These are phyloP conservation scores for Lasiodiplodia sp. DNA, from an alignment of 2,329 filamentous ascomycete genomes.

Conservation along the genomic window DNA sequence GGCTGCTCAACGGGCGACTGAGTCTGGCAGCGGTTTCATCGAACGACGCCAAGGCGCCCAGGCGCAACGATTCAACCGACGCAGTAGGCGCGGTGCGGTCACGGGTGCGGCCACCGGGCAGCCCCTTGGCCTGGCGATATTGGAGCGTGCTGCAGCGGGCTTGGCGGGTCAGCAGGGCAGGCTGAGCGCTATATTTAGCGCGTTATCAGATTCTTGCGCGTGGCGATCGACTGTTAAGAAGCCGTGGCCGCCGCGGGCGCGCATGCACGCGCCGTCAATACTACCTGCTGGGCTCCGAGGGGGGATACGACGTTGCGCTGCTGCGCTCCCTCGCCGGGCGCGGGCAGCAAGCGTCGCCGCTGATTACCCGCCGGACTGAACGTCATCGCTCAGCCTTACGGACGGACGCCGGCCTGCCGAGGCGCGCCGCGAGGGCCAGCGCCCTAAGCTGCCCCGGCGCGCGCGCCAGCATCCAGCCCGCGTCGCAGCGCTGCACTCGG, in stretches of 20 bases:
- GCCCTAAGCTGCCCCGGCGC: not conserved
- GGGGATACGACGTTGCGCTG: conserved; percentile 26
- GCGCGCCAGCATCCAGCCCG: not conserved
- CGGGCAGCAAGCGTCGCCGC: not conserved
- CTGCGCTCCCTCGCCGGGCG: conserved; percentile 11
- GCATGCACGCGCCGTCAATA: conserved; percentile 28
- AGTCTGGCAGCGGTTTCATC: conserved; percentile 27
- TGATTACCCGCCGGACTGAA: conserved; percentile 1
- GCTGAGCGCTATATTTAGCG: conserved; percentile 17
- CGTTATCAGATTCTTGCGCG: conserved; percentile 27
- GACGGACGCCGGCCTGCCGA: conserved; percentile 20
- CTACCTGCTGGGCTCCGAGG: conserved; percentile 26
- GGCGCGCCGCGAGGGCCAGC: conserved; percentile 2
- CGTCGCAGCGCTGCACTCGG: conserved; percentile 1
- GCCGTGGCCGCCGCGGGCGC: conserved; percentile 23
- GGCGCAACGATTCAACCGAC: conserved; percentile 13
- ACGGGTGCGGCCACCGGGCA: conserved; percentile 16
- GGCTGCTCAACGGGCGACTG: conserved; percentile 16
- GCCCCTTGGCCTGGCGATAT: conserved; percentile 20
- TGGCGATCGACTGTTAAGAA: conserved; percentile 26
- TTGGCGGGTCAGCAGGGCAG: conserved; percentile 24
- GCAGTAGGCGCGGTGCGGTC: conserved; percentile 4
- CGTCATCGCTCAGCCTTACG: conserved; percentile 27
- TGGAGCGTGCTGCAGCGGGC: conserved; percentile 20
- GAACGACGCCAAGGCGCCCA: conserved; percentile 23